These are phyloP conservation scores for Malassezia globosa DNA, from an alignment of 1,284 basidiomycete species.

Conservation along the genomic window DNA sequence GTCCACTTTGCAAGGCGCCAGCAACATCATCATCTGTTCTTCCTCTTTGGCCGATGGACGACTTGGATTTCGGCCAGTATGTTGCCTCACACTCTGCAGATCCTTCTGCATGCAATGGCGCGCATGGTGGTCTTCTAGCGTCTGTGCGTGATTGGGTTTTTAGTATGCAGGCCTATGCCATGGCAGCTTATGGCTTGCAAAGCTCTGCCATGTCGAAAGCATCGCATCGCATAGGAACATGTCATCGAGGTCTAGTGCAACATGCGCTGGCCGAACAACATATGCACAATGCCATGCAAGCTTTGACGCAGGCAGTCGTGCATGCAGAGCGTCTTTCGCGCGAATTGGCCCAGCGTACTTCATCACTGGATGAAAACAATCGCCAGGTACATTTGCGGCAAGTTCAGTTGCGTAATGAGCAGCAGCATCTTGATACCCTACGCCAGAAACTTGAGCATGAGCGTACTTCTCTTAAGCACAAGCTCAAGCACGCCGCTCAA, in stretches of 20 bases:
- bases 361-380: not conserved
- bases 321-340: not conserved
- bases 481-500: slow-evolving; percentile 1
- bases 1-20: slow-evolving; percentile 14
- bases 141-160: slow-evolving; percentile 3
- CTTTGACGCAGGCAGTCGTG: not conserved
- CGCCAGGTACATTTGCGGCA: not conserved
- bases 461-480: slow-evolving; percentile 7
- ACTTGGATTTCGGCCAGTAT: slow-evolving; percentile 11
- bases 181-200: slow-evolving; percentile 14
- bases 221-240: not conserved
- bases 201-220: not conserved
- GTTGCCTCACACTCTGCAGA: slow-evolving; percentile 3
- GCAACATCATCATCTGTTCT: not conserved
- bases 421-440: not conserved
- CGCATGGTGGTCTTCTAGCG: not conserved
- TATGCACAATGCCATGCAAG: not conserved
- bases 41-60: slow-evolving; percentile 11
- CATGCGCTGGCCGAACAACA: too few relatives aligned
- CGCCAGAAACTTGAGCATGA: not conserved
- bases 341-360: not conserved
- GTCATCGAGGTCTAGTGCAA: not conserved
- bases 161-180: slow-evolving; percentile 13
- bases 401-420: not conserved
- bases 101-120: not conserved